A percentile compares a stretch with the other conserved stretches of the same genome.
phyloP scores from a whole-genome alignment of 1,284 basidiomycete species.

The Ustanciosporium gigantosporum region DNA sequence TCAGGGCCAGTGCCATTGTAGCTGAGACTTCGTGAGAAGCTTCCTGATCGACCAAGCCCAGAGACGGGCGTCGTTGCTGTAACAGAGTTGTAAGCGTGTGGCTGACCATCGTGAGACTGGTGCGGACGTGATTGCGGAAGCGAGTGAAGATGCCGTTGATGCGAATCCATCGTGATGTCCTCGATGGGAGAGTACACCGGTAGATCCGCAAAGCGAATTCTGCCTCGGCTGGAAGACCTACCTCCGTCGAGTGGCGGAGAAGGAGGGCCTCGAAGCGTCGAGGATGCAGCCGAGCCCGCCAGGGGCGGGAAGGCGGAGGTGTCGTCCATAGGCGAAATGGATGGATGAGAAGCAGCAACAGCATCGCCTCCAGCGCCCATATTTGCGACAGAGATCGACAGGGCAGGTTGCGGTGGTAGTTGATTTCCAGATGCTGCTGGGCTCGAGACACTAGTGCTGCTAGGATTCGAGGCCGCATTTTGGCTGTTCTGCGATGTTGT shows the following conservation, averaged over 20 bases:
- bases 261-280: conserved; percentile 16
- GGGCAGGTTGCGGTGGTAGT: conserved; percentile 6
- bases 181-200: too few relatives aligned
- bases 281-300: conserved; percentile 14
- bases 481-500: too few relatives aligned
- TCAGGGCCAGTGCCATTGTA: conserved; percentile 21
- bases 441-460: background rate
- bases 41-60: conserved; percentile 23
- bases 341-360: background rate
- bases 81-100: too few relatives aligned
- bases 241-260: conserved; percentile 4
- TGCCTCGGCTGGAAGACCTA: conserved; percentile 20
- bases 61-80: too few relatives aligned
- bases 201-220: conserved; percentile 23
- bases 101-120: too few relatives aligned
- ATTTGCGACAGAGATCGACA: conserved; percentile 42
- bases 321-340: conserved; percentile 20
- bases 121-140: too few relatives aligned
- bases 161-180: too few relatives aligned
- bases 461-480: too few relatives aligned
- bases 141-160: too few relatives aligned
- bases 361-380: conserved; percentile 46
- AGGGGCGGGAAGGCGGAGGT: conserved; percentile 36
- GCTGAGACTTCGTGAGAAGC: conserved; percentile 43
- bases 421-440: background rate